Evolutionary conservation across 768 basidiomycete species (phyloP), one percentile per base, ranked within the genome.

Genomic region (Macrocybe gigantea): DNA sequence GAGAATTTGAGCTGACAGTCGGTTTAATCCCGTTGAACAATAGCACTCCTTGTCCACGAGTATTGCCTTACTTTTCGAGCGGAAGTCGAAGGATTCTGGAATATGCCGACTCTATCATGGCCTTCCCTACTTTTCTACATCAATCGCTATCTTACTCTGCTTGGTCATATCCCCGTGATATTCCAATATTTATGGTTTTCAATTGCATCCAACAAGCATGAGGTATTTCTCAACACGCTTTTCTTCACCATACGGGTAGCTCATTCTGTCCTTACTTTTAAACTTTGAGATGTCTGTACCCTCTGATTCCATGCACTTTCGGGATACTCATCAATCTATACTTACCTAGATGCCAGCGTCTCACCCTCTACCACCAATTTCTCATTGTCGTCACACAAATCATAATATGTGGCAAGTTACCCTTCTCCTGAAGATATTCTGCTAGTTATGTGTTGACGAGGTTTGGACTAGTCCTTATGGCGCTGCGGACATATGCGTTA

Each of bases 21-120:
- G 22, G 22, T 22, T 22, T 22, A 22, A 22, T 22, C 22, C 22
- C 4, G 22, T 22, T 22, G 22, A 22, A 22, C 22, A 22, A 22
- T 22, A 64, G 60, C 56, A 3, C 41, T 61, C 4, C 50, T 64
- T 2, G 52, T 60, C 29, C 70, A 74, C 41, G 74, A 75, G 56
- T 73, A 70, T 44, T n/a, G 62, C 8, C 59, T 80, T 42, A 81
- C 79, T 0, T 49, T 81, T 0, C 47, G 56, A 1, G 50, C 54
- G 8, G 79, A 81, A 57, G 55, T 73, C 29, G 61, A 66, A 13
- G 62, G 67, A 6, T 76, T 73, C 58, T 81, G 79, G 78, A 53
- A 40, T 5, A 38, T 54, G 48, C 51, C 59, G 40, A 58, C 54
- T 5, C 29, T 67, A 5, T 66, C 64, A 13, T 67, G 64, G 64